Evolutionary conservation across 2,329 filamentous ascomycete species (phyloP).

Genomic region (Torrubiella hemipterigena): DNA sequence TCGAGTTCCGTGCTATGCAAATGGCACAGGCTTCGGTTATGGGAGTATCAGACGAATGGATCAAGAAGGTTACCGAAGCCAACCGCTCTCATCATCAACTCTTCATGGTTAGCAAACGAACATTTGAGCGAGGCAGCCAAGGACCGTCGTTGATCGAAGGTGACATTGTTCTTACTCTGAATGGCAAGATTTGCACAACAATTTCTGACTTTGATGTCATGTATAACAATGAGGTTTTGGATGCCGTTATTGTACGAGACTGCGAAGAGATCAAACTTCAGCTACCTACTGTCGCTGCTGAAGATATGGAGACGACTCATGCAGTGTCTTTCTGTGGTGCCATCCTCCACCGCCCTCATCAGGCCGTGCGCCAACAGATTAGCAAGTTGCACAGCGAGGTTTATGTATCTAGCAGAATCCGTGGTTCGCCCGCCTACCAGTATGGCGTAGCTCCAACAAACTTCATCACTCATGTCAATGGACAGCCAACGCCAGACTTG

Average conservation of each 20-base stretch:
- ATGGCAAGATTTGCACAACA: conserved; percentile 83
- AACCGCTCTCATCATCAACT: conserved; percentile 91
- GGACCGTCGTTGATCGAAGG: conserved; percentile 64
- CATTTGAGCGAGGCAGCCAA: conserved; percentile 43
- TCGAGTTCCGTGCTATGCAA: conserved; percentile 88
- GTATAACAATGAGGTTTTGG: conserved; percentile 77
- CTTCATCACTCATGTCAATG: conserved; percentile 95
- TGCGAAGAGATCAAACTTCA: conserved; percentile 66
- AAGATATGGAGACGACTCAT: conserved; percentile 84
- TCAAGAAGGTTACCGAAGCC: conserved; percentile 73
- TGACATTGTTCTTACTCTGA: conserved; percentile 83
- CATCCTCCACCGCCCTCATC: conserved; percentile 83
- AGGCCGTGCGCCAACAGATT: conserved; percentile 94
- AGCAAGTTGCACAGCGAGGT: conserved; percentile 92
- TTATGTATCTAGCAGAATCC: conserved; percentile 79
- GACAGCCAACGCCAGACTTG: conserved; percentile 70
- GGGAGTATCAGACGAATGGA: conserved; percentile 95
- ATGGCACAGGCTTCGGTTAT: conserved; percentile 97
- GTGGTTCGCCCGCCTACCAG: conserved; percentile 75
- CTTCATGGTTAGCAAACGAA: conserved; percentile 95
- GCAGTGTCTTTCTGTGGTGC: conserved; percentile 93
- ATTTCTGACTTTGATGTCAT: conserved; percentile 91
- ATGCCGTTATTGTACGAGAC: conserved; percentile 77
- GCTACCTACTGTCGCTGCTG: conserved; percentile 75
- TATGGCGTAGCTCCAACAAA: conserved; percentile 93